These are phyloP conservation scores for Colletotrichum trifolii DNA, from an alignment of 2,329 filamentous ascomycete species.

Conservation along the genomic window DNA sequence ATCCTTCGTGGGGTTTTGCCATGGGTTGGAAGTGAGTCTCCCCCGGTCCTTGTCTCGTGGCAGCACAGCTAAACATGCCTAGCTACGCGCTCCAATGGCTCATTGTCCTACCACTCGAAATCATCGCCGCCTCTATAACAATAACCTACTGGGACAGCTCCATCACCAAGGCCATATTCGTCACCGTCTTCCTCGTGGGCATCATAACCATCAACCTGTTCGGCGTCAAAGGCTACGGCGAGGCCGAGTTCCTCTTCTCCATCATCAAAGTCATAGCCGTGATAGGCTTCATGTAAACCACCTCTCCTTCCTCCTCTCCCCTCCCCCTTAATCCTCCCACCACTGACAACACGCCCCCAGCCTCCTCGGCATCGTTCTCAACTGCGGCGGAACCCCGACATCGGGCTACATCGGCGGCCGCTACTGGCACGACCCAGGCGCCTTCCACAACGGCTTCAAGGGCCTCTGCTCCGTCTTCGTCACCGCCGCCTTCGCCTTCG, in stretches of 20 bases:
- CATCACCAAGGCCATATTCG: conserved; percentile 78
- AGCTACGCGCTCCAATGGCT: conserved; percentile 92
- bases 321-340: conserved; percentile 1
- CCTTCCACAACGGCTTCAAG: conserved; percentile 86
- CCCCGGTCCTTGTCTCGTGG: background rate
- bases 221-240: conserved; percentile 88
- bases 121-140: conserved; percentile 87
- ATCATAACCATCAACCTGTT: conserved; percentile 89
- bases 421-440: conserved; percentile 84
- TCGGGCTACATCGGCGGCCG: conserved; percentile 82
- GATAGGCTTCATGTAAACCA: conserved; percentile 83
- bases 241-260: conserved; percentile 89
- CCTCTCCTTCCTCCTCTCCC: conserved; percentile 37
- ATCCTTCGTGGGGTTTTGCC: conserved; percentile 93
- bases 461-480: conserved; percentile 84
- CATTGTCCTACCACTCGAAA: conserved; percentile 83
- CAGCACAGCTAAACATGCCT: conserved; percentile 5
- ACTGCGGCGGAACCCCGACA: conserved; percentile 80
- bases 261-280: conserved; percentile 88
- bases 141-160: conserved; percentile 80
- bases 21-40: conserved; percentile 88
- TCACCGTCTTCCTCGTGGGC: conserved; percentile 80
- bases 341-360: conserved; percentile 51
- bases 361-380: conserved; percentile 86
- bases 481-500: conserved; percentile 80